Percentiles rank a stretch among this genome's conserved stretches.
phyloP scores from a whole-genome alignment of 1,284 basidiomycete genomes.

The Ustilago esculenta region DNA sequence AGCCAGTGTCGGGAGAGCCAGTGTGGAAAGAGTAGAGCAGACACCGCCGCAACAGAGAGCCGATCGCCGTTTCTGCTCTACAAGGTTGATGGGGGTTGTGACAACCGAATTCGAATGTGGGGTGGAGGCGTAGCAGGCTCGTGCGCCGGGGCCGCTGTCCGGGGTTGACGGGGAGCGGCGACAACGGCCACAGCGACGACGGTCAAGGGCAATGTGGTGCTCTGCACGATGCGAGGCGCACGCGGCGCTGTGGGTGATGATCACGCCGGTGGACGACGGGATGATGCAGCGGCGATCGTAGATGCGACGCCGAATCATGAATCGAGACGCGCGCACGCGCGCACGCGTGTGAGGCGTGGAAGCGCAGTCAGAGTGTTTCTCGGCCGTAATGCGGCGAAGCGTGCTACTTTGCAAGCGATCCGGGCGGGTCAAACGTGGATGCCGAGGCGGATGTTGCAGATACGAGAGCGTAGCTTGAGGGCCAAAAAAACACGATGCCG shows the following conservation, averaged over 20 bases:
- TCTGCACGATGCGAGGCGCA: too few relatives aligned
- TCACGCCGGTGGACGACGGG: not conserved
- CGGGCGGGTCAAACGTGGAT: not conserved
- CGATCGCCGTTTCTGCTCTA: too few relatives aligned
- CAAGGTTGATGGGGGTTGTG: too few relatives aligned
- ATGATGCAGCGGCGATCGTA: too few relatives aligned
- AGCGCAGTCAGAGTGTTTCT: constrained; percentile 7
- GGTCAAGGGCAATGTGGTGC: not conserved
- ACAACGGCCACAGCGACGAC: constrained; percentile 1
- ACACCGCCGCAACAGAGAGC: not conserved
- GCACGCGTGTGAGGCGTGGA: not conserved
- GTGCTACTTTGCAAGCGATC: constrained; percentile 7
- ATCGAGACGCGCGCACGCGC: constrained; percentile 2
- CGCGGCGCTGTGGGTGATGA: too few relatives aligned
- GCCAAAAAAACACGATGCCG: not conserved
- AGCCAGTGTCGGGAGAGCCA: not conserved
- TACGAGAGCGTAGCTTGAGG: constrained; percentile 11
- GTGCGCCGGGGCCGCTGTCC: constrained; percentile 17
- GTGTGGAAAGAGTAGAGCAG: too few relatives aligned
- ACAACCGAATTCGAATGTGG: too few relatives aligned
- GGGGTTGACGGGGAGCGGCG: not conserved
- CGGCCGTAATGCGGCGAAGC: constrained; percentile 12
- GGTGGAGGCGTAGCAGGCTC: constrained; percentile 10
- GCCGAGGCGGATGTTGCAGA: not conserved
- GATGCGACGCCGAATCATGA: too few relatives aligned